Base-by-base conservation (phyloP, 2,329 filamentous ascomycete genomes). In the Sclerotinia spermophila region DNA sequence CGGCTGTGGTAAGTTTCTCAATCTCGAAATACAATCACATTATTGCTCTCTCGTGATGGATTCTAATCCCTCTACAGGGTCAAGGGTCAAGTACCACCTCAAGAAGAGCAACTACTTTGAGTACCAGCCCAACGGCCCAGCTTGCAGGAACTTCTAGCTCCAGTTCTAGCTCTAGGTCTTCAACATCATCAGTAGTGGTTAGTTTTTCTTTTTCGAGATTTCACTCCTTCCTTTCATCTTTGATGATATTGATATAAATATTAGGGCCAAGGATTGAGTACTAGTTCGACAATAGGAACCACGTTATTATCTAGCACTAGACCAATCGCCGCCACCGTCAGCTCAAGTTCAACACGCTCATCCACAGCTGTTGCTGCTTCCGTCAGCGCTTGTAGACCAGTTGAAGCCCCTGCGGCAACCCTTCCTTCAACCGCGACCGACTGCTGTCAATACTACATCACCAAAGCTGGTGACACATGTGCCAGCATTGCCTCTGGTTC, bases 361-460 rank as follows among this genome's bases (percentile, higher is more conserved):
- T 27, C 51, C n/a, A 53, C 48, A 27, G 11, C 48, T 21, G 15
- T 15, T 7, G 30, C 21, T 4, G 21, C 65, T 24, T 42, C 65
- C 5, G 48, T 13, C 1, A 67, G 33, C n/a, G 65, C 48, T 35
- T 68, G 55, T 35, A 44, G 8, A 27, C 30, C 66, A n/a, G 40
- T 51, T 15, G 11, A 27, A 24, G 35, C 51, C 15, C 66, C 66
- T 5, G 30, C 66, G 5, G 15, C 1, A 21, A 60, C 40, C 24
- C 51, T 68, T 17, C 17, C 40, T 2, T 59, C 51, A 24, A 68
- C 27, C 11, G 21, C 17, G 15, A 44, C 27, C 3, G 33, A 60
- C 33, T 68, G 55, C 24, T 68, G 55, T 48, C 19, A 60, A 38
- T 68, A 68, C 30, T 35, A 44, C 30, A 33, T 60, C 24, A 58